These are phyloP conservation scores for Wickerhamiella brachini DNA, from an alignment of 805 yeast genomes.

Conservation along the genomic window DNA sequence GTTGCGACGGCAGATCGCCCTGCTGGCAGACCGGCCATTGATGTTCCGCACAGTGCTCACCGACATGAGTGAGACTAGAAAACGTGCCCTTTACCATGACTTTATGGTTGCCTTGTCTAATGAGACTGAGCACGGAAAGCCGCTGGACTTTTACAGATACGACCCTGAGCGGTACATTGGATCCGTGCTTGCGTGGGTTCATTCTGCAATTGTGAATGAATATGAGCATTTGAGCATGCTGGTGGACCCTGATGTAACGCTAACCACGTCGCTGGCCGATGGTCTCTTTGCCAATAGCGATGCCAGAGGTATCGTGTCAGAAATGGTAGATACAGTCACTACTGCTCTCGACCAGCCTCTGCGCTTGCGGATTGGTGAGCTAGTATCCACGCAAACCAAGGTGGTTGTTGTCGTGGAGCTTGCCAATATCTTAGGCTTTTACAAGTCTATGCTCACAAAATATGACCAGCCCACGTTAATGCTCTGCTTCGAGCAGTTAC, in stretches of 20 bases:
- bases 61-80: slow-evolving; percentile 55
- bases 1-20: slow-evolving; percentile 9
- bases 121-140: slow-evolving; percentile 25
- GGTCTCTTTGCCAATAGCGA: slow-evolving; percentile 3
- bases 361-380: slow-evolving; percentile 51
- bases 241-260: slow-evolving; percentile 31
- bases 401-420: slow-evolving; percentile 43
- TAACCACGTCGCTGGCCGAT: slow-evolving; percentile 9
- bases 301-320: slow-evolving; percentile 11
- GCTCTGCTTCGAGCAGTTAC: slow-evolving; percentile 22
- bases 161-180: slow-evolving; percentile 77
- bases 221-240: slow-evolving; percentile 57
- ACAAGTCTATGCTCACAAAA: slow-evolving; percentile 49
- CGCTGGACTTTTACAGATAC: slow-evolving; percentile 52
- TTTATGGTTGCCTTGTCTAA: slow-evolving; percentile 33
- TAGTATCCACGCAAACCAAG: slow-evolving; percentile 50
- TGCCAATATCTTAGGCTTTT: slow-evolving; percentile 50
- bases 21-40: slow-evolving; percentile 26
- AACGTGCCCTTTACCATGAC: slow-evolving; percentile 49
- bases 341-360: slow-evolving; percentile 44
- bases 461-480: slow-evolving; percentile 21
- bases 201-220: slow-evolving; percentile 76
- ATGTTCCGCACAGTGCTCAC: slow-evolving; percentile 44
- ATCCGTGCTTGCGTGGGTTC: slow-evolving; percentile 78
- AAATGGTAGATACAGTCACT: slow-evolving; percentile 33